These are phyloP conservation scores for Microcyclosporella mali DNA, from an alignment of 2,329 filamentous ascomycete species.

Conservation along the genomic window DNA sequence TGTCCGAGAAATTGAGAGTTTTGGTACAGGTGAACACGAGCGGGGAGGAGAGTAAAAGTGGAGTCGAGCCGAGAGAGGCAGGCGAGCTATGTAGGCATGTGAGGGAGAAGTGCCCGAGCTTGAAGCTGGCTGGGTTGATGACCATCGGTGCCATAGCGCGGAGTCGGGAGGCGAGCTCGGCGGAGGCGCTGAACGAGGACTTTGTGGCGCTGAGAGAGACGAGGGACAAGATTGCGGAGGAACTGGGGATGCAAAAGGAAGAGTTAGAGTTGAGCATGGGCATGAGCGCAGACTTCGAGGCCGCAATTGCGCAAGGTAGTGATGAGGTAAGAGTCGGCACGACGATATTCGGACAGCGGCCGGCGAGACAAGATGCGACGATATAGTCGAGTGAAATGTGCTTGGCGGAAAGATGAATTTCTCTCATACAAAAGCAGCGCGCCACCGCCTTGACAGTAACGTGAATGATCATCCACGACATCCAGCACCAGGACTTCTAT, in stretches of 20 bases:
- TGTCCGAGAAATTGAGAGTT: constrained; percentile 51
- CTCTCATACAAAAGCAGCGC: too few relatives aligned
- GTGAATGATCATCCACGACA: too few relatives aligned
- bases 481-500: too few relatives aligned
- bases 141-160: constrained; percentile 93
- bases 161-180: constrained; percentile 62
- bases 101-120: constrained; percentile 61
- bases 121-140: constrained; percentile 81
- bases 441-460: too few relatives aligned
- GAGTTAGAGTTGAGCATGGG: constrained; percentile 90
- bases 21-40: constrained; percentile 96
- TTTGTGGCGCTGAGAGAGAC: constrained; percentile 65
- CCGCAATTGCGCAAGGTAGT: constrained; percentile 75
- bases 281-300: constrained; percentile 96
- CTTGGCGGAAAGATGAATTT: too few relatives aligned
- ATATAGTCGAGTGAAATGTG: constrained; percentile 36
- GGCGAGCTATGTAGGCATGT: constrained; percentile 64
- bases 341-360: constrained; percentile 84
- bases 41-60: constrained; percentile 78
- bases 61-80: constrained; percentile 61
- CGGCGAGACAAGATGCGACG: constrained; percentile 71
- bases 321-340: constrained; percentile 87
- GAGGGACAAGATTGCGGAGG: constrained; percentile 61
- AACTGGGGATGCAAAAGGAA: constrained; percentile 50
- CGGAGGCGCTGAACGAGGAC: constrained; percentile 85